Base-by-base conservation (phyloP, 2,329 filamentous ascomycete genomes). In the Hirsutella thompsonii region DNA sequence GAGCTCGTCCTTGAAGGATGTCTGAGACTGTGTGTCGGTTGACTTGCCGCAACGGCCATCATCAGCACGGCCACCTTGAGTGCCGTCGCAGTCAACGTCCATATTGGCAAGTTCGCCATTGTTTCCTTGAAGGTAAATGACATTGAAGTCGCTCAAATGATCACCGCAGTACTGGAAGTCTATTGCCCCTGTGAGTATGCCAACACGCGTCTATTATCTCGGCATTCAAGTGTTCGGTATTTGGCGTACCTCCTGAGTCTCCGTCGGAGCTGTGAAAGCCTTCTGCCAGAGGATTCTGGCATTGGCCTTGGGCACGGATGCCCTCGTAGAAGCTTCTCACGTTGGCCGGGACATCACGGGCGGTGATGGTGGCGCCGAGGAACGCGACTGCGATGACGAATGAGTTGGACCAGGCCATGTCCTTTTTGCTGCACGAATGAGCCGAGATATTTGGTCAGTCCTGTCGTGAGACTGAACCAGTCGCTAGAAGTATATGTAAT, bases 71-170 rank as follows among this genome's bases (percentile, higher is more conserved):
- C 60, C 58, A 19, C 56, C 53, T 41, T 70, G 62, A 8, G 59
- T 51, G 19, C 74, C 74, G 47, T 78, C 73, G 49, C 74, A 78
- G 56, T 75, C 72, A 41, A 77, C 62, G 48, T 76, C 73, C 68
- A 77, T 74, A 54, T 76, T 68, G 39, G 60, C 64, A 32, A 75
- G 58, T 30, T 62, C 48, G 19, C 58, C 59, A 4, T 54, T 49
- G 3, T 53, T 56, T 36, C 65, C 65, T 43, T 68, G 64, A 13
- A 76, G 52, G 55, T 69, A 76, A 43, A 77, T 56, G 35, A 69
- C 59, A 29, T 61, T 58, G 49, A 56, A 57, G 29, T 62, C 53
- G 16, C 50, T 37, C 13, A 63, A 29, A 41, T 65, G 62, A 44
- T 72, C 68, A 34, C 63, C 67, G 46, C 70, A 73, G 54, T 73